Conservation (phyloP, 2,329 filamentous ascomycete species). For the Periglandula ipomoeae region DNA sequence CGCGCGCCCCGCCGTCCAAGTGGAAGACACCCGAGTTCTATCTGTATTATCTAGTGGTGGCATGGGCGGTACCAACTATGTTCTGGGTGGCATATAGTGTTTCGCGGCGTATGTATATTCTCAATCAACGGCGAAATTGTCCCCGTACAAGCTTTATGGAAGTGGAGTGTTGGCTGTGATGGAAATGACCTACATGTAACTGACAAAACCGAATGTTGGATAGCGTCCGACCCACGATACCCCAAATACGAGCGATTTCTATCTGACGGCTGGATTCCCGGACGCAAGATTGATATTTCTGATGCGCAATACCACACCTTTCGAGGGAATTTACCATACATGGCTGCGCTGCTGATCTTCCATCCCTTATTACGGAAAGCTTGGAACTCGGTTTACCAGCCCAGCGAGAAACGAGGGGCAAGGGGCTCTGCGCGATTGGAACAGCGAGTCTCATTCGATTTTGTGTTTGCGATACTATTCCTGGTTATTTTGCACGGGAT, state of each 20-base stretch:
- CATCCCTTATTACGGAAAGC: conserved; percentile 70
- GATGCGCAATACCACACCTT: conserved; percentile 84
- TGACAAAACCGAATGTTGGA: not conserved
- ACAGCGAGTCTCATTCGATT: conserved; percentile 73
- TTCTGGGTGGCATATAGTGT: conserved; percentile 83
- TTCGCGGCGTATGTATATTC: conserved; percentile 56
- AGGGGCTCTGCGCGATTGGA: conserved; percentile 50
- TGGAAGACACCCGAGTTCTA: conserved; percentile 86
- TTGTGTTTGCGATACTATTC: conserved; percentile 70
- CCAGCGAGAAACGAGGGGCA: conserved; percentile 22
- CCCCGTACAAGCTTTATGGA: too few species aligned
- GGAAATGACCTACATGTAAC: not conserved
- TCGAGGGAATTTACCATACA: conserved; percentile 74
- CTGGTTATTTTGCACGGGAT: conserved; percentile 74
- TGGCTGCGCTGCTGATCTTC: conserved; percentile 61
- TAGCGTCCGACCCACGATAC: conserved; percentile 77
- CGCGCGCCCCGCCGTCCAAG: conserved; percentile 51
- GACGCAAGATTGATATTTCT: conserved; percentile 85
- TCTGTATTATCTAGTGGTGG: conserved; percentile 65
- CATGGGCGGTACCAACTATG: conserved; percentile 68
- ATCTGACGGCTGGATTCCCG: conserved; percentile 80
- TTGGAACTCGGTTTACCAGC: conserved; percentile 51
- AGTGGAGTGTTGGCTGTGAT: too few species aligned
- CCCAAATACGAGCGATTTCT: conserved; percentile 61
- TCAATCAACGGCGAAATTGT: not conserved